These are phyloP conservation scores for Diaporthe citri DNA, from an alignment of 2,329 filamentous ascomycete genomes.

Conservation along the genomic window DNA sequence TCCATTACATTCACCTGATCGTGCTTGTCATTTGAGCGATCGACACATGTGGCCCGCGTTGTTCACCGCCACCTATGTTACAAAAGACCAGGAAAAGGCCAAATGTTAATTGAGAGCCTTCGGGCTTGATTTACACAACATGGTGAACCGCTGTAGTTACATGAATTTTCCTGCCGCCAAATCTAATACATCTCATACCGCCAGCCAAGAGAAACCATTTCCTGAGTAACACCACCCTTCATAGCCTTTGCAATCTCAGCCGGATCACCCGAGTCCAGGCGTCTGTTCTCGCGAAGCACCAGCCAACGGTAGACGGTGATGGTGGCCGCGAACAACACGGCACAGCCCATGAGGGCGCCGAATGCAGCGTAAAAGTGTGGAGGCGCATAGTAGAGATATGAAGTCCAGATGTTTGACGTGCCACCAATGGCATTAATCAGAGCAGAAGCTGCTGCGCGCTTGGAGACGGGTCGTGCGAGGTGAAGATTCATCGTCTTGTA, in stretches of 20 bases:
- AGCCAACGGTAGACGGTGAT: slow-evolving; percentile 55
- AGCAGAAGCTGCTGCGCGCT: slow-evolving; percentile 56
- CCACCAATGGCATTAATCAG: slow-evolving; percentile 55
- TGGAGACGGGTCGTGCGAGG: slow-evolving; percentile 55
- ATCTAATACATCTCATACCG: slow-evolving; percentile 57
- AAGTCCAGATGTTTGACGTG: slow-evolving; percentile 51
- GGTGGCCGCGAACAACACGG: slow-evolving; percentile 49
- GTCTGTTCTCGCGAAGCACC: slow-evolving; percentile 53
- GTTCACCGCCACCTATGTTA: not conserved
- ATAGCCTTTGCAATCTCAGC: slow-evolving; percentile 53
- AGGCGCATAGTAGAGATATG: slow-evolving; percentile 52
- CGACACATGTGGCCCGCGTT: too few species aligned
- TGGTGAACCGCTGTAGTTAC: not conserved
- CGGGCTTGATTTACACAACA: not conserved
- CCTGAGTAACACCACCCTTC: slow-evolving; percentile 56
- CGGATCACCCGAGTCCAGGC: slow-evolving; percentile 53
- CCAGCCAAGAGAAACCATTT: slow-evolving; percentile 57
- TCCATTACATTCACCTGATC: not conserved
- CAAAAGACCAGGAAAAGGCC: not conserved
- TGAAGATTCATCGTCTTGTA: slow-evolving; percentile 58
- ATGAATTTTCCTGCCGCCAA: not conserved
- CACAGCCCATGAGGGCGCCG: slow-evolving; percentile 52
- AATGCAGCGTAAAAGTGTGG: slow-evolving; percentile 58
- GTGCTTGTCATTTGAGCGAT: not conserved
- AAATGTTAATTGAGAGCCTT: not conserved